phyloP scores from a whole-genome alignment of 352 stramenopile species.

The Pythium vanterpoolii region DNA sequence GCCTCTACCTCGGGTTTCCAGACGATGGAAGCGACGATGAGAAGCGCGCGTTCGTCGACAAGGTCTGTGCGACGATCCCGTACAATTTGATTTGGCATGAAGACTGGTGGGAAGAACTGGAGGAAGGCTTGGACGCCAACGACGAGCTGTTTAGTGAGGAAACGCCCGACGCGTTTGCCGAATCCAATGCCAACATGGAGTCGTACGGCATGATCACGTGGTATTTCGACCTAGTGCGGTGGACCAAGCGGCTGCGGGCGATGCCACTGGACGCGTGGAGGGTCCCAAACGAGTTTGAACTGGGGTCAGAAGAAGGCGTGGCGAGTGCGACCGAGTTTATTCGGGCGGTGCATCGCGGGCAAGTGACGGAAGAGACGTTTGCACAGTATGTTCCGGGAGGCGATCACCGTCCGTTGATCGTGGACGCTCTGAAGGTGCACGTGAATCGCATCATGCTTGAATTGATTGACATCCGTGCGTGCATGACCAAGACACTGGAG shows the following conservation, averaged over 20 bases:
- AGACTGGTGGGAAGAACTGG: conserved; percentile 24
- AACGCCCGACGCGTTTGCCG: neutral
- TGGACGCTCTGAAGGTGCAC: conserved; percentile 19
- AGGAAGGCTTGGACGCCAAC: neutral
- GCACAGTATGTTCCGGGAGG: neutral
- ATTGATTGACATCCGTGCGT: conserved; percentile 15
- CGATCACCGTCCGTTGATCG: conserved; percentile 4
- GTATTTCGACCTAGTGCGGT: conserved; percentile 5
- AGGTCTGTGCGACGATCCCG: neutral
- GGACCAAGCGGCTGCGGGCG: neutral
- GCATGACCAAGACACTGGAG: conserved; percentile 17
- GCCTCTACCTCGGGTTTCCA: conserved; percentile 8
- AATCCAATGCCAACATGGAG: conserved; percentile 4
- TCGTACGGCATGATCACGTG: conserved; percentile 20
- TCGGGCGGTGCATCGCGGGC: conserved; percentile 3
- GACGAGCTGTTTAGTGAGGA: neutral
- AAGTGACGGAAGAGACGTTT: conserved; percentile 17
- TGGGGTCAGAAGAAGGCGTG: conserved; percentile 1
- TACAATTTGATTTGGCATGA: conserved; percentile 25
- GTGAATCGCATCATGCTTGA: conserved; percentile 19
- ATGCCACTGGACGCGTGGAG: neutral
- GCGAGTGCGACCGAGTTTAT: conserved; percentile 6
- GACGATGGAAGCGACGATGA: neutral
- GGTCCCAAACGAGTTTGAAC: neutral
- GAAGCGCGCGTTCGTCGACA: conserved; percentile 14